Conservation (phyloP, 495 filamentous ascomycete species). For the Tuber melanosporum region DNA sequence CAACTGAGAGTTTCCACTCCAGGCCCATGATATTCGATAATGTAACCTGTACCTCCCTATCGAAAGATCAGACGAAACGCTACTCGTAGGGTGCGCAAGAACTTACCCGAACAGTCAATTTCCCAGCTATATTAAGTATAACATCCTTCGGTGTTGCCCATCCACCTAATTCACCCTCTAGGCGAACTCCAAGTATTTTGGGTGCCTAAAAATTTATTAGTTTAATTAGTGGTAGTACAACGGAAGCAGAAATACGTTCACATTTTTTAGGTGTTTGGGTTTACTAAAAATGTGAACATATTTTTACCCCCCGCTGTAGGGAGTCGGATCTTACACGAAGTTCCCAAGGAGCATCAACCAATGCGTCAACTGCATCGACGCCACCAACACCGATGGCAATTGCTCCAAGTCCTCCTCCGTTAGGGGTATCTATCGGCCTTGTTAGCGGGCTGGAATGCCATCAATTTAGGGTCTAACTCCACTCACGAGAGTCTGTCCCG, state of each 20-base stretch:
- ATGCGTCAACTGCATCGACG: constrained; percentile 92
- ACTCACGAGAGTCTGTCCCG: constrained; percentile 78
- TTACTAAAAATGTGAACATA: too few species aligned
- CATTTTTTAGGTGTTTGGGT: too few species aligned
- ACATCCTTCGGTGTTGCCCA: constrained; percentile 96
- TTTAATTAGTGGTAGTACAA: background rate
- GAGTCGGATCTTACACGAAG: constrained; percentile 47
- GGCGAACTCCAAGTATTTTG: constrained; percentile 74
- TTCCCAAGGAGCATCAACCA: constrained; percentile 96
- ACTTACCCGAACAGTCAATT: constrained; percentile 67
- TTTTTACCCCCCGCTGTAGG: too few species aligned
- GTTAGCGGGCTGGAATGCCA: constrained; percentile 3
- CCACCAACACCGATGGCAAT: constrained; percentile 97
- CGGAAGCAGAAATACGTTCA: too few species aligned
- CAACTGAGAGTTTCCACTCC: constrained; percentile 83
- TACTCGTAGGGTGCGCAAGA: background rate
- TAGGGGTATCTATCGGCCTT: constrained; percentile 61
- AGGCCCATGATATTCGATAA: constrained; percentile 88
- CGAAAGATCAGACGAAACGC: constrained; percentile 24
- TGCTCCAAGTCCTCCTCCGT: constrained; percentile 84
- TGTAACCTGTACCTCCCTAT: constrained; percentile 79
- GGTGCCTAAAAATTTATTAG: constrained; percentile 56
- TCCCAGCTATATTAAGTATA: constrained; percentile 80
- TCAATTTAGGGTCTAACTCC: background rate
- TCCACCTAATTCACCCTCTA: constrained; percentile 75